Evolutionary conservation across 768 basidiomycete species (phyloP), one percentile per base, ranked within the genome.

Genomic region (Tylopilus rubrobrunneus): DNA sequence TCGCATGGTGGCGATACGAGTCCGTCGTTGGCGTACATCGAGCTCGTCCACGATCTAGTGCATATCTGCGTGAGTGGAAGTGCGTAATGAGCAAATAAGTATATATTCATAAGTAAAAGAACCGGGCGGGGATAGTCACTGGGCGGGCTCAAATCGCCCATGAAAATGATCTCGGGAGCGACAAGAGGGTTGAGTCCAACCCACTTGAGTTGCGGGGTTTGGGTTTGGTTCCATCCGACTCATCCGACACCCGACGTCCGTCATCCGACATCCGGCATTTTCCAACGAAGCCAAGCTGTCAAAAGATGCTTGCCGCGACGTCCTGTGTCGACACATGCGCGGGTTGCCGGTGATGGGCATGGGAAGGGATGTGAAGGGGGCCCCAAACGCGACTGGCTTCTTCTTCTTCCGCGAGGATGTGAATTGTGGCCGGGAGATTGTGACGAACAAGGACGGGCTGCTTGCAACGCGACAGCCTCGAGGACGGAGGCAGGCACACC

Each of bases 401-500:
- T 48, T 63, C 45, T 48, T 28, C 48, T 48, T 49, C 61, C 58
- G 51, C 49, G 36, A 58, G 48, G 53, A 55, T 31, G 56, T 56
- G 59, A 57, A 46, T 53, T 45, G 47, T 33, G 43, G 29, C 27
- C 10, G 48, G 28, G 51, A 66, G 53, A 54, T 49, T 49, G 61
- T 63, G 64, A 63, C 31, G 36, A 39, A 51, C 41, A 53, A 57
- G 49, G 29, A 52, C 54, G 21, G 42, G 54, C 46, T 49, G 54
- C 46, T 49, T 61, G 59, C 68, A 71, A 69, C 59, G 66, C 59
- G 63, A 64, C 56, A 61, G 59, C 68, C 68, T 69, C 67, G 70
- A 69, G 68, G 68, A 71, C 57, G 67, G 59, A 55, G 57, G 60
- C 65, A 67, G 62, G 64, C 59, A 66, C 66, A 48, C 11, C 52